Percentiles rank a stretch among this genome's conserved stretches.
phyloP scores from a whole-genome alignment of 2,329 filamentous ascomycete species.

The Aspergillus viridinutans region DNA sequence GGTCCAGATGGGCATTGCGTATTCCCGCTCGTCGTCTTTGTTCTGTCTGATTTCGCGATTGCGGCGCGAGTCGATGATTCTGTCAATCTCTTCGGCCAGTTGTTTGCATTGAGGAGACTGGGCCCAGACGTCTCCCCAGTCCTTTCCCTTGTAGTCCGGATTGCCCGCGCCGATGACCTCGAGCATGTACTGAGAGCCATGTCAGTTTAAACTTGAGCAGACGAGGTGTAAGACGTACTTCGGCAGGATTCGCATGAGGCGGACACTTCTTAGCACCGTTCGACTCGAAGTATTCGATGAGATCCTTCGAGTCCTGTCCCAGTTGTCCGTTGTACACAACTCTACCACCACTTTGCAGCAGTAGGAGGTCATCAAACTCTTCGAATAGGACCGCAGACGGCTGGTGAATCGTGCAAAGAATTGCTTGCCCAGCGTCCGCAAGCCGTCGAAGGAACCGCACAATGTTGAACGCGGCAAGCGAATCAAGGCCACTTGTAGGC shows the following conservation, averaged over 20 bases:
- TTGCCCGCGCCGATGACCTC: conserved; percentile 64
- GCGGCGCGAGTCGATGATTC: conserved; percentile 48
- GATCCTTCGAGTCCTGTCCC: conserved; percentile 65
- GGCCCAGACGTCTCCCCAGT: conserved; percentile 62
- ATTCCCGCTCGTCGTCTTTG: conserved; percentile 56
- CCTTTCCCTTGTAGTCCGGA: conserved; percentile 56
- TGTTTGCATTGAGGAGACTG: conserved; percentile 48
- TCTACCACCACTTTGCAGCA: conserved; percentile 72
- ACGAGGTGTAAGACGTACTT: conserved; percentile 33
- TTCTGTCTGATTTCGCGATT: conserved; percentile 33
- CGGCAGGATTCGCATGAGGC: conserved; percentile 65
- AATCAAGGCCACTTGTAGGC: conserved; percentile 63
- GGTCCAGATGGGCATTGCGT: conserved; percentile 54
- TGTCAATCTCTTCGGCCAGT: conserved; percentile 49
- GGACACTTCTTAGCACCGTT: conserved; percentile 60
- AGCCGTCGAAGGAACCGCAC: conserved; percentile 59
- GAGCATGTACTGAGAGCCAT: conserved; percentile 67
- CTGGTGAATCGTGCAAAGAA: conserved; percentile 88
- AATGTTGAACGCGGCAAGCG: conserved; percentile 64
- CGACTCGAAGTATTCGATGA: conserved; percentile 67
- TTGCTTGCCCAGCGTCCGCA: conserved; percentile 74
- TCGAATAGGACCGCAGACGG: conserved; percentile 83
- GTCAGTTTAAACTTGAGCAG: neutral
- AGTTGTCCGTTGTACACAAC: conserved; percentile 86
- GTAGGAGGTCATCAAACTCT: conserved; percentile 77